Evolutionary conservation across 192 early-diverging fungal species (phyloP), one percentile per base, ranked within the genome.

Genomic region (Podochytrium sp.): DNA sequence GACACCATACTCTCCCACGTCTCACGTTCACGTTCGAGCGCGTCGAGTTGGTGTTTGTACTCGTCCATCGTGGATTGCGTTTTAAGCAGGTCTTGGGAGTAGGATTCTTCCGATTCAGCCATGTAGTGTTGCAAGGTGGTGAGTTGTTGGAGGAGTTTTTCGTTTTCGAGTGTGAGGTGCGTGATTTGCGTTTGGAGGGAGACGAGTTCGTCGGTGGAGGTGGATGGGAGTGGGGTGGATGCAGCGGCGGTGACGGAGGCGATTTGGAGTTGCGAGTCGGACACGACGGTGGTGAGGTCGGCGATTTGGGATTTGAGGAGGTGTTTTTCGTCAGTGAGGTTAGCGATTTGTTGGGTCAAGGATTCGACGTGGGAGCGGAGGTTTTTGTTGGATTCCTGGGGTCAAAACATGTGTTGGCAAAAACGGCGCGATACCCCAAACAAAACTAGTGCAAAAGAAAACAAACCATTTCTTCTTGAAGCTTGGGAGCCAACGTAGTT

Each of bases 391-490:
- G 74, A 38, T 33, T 78, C 69, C 76, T 78, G n/a, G 20, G 29
- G n/a, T 27, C 30, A 10, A 18, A n/a, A 32, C 7, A 55, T n/a
- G 37, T 3, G 27, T 20, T 23, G 10, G 16, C 3, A 51, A 16
- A 18, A 32, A 27, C 34, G 30, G n/a, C 4, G 69, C 59, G 29
- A 34, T 37, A 20, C 7, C 20, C 20, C 10, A 47, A 47, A 12
- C 43, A 7, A 72, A 30, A 2, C 40, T 49, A 40, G 25, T 33
- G 34, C 3, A 14, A 42, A 40, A 61, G 34, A 43, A 62, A 38
- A 2, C n/a, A 27, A 65, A 84, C 83, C 56, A 92, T 91, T 64
- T 98, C 95, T 12, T 88, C 90, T 75, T 95, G 92, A 57, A 96
- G 82, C 79, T 92, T 91, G 14, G 94, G 88, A 37, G 85, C 89